phyloP scores from a whole-genome alignment of 352 stramenopile species.

The Globisporangium carolinianum region DNA sequence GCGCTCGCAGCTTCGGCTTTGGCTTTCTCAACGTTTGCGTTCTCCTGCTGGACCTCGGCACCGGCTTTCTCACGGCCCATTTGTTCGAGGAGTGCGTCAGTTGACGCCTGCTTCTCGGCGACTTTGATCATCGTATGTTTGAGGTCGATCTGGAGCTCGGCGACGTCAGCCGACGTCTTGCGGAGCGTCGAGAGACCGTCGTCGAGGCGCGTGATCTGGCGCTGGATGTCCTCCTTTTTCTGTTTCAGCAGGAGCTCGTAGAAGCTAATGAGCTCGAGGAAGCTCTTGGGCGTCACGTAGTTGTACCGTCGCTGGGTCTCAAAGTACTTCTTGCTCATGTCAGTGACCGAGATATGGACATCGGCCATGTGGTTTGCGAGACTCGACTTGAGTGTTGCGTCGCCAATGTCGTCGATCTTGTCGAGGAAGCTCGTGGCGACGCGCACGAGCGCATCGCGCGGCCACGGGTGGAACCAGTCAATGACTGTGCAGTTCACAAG shows the following conservation, averaged over 20 bases:
- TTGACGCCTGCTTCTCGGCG: slow-evolving; percentile 94
- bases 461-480: slow-evolving; percentile 98
- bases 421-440: slow-evolving; percentile 94
- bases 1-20: slow-evolving; percentile 91
- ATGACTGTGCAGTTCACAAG: slow-evolving; percentile 97
- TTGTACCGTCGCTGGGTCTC: slow-evolving; percentile 95
- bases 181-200: slow-evolving; percentile 94
- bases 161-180: slow-evolving; percentile 95
- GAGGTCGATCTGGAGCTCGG: slow-evolving; percentile 92
- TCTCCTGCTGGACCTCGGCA: slow-evolving; percentile 91
- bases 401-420: slow-evolving; percentile 91
- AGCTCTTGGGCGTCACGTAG: slow-evolving; percentile 98
- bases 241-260: slow-evolving; percentile 96
- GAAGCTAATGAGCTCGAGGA: slow-evolving; percentile 96
- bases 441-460: slow-evolving; percentile 93
- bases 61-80: slow-evolving; percentile 91
- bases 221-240: slow-evolving; percentile 93
- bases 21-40: slow-evolving; percentile 92
- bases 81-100: slow-evolving; percentile 92
- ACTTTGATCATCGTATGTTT: slow-evolving; percentile 95
- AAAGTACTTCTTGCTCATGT: slow-evolving; percentile 94
- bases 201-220: slow-evolving; percentile 94
- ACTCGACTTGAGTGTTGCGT: slow-evolving; percentile 76
- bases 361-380: slow-evolving; percentile 97
- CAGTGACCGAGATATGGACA: slow-evolving; percentile 95